Evolutionary conservation across 2,329 filamentous ascomycete genomes (phyloP), one percentile per base, ranked within the genome.

Genomic region (Stagonosporopsis chrysanthemi): DNA sequence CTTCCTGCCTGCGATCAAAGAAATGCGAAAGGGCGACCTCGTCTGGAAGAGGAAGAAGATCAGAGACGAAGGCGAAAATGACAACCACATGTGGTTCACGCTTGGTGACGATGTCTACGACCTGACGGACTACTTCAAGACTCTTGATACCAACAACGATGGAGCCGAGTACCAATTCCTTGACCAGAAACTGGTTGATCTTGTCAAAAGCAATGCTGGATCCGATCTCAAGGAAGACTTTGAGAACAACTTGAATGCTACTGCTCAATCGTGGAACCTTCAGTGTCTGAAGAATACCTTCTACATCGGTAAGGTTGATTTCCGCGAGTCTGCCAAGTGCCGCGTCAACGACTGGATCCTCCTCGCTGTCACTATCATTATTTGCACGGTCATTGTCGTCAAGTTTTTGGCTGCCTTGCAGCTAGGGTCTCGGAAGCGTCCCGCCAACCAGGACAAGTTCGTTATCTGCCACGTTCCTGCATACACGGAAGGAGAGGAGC

Each of bases 401-500:
- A 99, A 98, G 78, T 99, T 99, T 80, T 76, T 99, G 71, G 88
- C 95, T 49, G 95, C 95, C 12, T 83, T 99, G 39, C 95, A 97
- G 71, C 91, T 99, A 59, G 93, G 94, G 42, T 92, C 92, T 5
- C 97, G 97, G 80, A 87, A 91, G 57, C 88, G 91, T 17, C 95
- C 95, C 2, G 85, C 90, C 6, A 90, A 92, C 35, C 95, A 98
- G 77, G 95, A 99, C 78, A 99, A 98, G 75, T 99, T 99, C 69
- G 93, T 99, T 68, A 98, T 99, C 65, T 98, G 95, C 78, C 92
- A 97, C 77, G 92, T 99, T 29, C 95, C 95, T 9, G 95, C 95
- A 5, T 99, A 99, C 73, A 99, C 95, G 0, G 95, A 99, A 81
- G 95, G 92, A 68, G 95, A 99, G 81, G 95, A 99, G 69, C 94